Evolutionary conservation across 2,329 filamentous ascomycete genomes (phyloP).

Genomic region (Aureobasidium mangrovei): DNA sequence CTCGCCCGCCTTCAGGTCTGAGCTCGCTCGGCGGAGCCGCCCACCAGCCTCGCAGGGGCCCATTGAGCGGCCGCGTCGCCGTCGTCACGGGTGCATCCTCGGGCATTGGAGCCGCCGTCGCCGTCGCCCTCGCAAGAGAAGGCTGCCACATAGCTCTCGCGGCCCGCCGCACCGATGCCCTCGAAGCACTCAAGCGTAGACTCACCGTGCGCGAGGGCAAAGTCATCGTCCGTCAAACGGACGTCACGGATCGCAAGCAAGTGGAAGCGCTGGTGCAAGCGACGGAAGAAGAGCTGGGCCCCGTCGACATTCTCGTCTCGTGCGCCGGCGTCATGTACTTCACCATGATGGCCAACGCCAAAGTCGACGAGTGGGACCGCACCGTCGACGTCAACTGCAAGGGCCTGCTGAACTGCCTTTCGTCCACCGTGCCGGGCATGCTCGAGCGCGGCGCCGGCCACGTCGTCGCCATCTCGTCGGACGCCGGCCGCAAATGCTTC

Average conservation of each 20-base stretch:
- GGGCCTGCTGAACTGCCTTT: conserved; percentile 64
- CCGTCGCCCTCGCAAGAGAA: conserved; percentile 57
- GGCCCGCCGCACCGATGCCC: conserved; percentile 59
- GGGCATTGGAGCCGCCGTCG: conserved; percentile 69
- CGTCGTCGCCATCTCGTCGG: conserved; percentile 73
- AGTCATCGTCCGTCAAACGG: conserved; percentile 60
- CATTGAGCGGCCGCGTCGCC: conserved; percentile 59
- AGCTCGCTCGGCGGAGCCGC: conserved; percentile 37
- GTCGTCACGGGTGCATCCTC: conserved; percentile 74
- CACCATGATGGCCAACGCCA: conserved; percentile 73
- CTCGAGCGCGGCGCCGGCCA: conserved; percentile 60
- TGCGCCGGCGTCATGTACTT: conserved; percentile 85
- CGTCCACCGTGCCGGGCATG: conserved; percentile 62
- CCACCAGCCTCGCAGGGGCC: conserved; percentile 43
- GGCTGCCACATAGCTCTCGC: conserved; percentile 65
- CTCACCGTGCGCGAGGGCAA: conserved; percentile 52
- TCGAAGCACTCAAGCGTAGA: conserved; percentile 57
- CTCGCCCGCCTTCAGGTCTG: conserved; percentile 49
- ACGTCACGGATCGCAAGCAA: conserved; percentile 59
- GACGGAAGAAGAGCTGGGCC: conserved; percentile 54
- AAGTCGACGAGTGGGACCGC: conserved; percentile 67
- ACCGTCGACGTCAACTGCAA: conserved; percentile 85
- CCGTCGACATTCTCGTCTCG: conserved; percentile 68
- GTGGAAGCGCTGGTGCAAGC: conserved; percentile 57
- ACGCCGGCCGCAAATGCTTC: conserved; percentile 74